Base-by-base conservation (phyloP, 1,284 basidiomycete species). In the Veloboletus limbatus region DNA sequence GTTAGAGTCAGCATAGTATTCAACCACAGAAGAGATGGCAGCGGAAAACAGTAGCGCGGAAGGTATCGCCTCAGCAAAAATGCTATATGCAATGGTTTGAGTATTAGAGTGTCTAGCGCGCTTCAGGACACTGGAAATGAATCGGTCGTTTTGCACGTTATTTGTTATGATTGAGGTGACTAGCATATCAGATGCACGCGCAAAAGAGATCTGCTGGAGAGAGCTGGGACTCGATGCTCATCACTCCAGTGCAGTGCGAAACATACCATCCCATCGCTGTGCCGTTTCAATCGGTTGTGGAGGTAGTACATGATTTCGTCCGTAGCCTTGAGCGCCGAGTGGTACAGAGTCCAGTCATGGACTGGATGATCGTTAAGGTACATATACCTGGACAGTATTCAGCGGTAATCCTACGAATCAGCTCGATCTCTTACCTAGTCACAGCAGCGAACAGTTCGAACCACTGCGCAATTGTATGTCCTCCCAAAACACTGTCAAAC, bases 291-390 rank as follows among this genome's bases (percentile, higher is more conserved):
- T 53, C 76, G 73, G 25, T 65, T 67, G 50, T 70, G 65, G 25
- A 81, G 64, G 40, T 69, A 58, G 6, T 64, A 45, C 18, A 69
- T 62, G 32, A 85, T 60, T 21, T 75, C 54, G 3, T 69, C 51
- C 27, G 71, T 71, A 14, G 74, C 68, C 40, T 68, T 55, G 8
- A 59, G 55, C 2, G 80, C 72, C 17, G 69, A 69, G 47, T 77
- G 70, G 26, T 76, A 73, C 34, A 86, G 62, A 31, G 68, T 68
- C 81, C 82, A 89, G 47, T 85, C 82, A 48, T 76, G 56, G 25
- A 66, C 70, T 3, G 75, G 73, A 31, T 80, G 70, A 24, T 71
- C 69, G 58, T 85, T 80, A 38, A 81, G 57, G 63, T 79, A 85
- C 11, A 81, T 64, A 59, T 84, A 88, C 48, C 82, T 85, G n/a